A percentile compares a stretch with the other conserved stretches of the same genome.
These are phyloP conservation scores for Penicillium egyptiacum DNA, from an alignment of 495 filamentous ascomycete species.

Conservation along the genomic window DNA sequence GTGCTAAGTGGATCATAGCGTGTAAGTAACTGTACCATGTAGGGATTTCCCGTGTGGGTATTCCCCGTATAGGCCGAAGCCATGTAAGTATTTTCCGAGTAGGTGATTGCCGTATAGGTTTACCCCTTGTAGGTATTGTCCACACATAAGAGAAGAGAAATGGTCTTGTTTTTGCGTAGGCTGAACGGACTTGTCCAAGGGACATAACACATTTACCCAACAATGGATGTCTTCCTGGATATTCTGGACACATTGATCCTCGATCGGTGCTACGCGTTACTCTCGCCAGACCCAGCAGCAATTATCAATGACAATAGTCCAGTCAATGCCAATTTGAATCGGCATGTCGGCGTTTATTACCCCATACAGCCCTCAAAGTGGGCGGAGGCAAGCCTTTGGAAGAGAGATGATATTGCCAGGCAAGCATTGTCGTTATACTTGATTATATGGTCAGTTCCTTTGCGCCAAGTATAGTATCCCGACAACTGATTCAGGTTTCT, in stretches of 20 bases:
- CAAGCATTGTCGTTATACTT: constrained; percentile 65
- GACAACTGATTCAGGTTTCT: constrained; percentile 1
- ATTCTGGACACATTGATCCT: constrained; percentile 67
- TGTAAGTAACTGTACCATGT: neutral
- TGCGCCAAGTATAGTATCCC: neutral
- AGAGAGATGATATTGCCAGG: constrained; percentile 64
- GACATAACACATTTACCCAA: neutral
- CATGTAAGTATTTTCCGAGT: constrained; percentile 1
- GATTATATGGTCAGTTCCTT: constrained; percentile 62
- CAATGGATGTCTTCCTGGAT: constrained; percentile 81
- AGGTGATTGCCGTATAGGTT: constrained; percentile 7
- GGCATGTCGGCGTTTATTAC: constrained; percentile 55
- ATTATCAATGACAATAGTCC: constrained; percentile 23
- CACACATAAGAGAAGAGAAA: neutral
- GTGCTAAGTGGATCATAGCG: constrained; percentile 2
- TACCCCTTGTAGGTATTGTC: constrained; percentile 8
- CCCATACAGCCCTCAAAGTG: constrained; percentile 58
- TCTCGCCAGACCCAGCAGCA: constrained; percentile 52
- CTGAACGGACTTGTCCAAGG: neutral
- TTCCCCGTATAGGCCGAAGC: neutral
- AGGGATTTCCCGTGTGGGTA: constrained; percentile 17
- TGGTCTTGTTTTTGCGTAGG: neutral
- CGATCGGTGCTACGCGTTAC: constrained; percentile 65
- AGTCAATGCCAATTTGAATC: constrained; percentile 15
- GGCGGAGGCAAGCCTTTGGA: constrained; percentile 66